Evolutionary conservation across 2,329 filamentous ascomycete genomes (phyloP).

Genomic region (Colletotrichum nymphaeae): DNA sequence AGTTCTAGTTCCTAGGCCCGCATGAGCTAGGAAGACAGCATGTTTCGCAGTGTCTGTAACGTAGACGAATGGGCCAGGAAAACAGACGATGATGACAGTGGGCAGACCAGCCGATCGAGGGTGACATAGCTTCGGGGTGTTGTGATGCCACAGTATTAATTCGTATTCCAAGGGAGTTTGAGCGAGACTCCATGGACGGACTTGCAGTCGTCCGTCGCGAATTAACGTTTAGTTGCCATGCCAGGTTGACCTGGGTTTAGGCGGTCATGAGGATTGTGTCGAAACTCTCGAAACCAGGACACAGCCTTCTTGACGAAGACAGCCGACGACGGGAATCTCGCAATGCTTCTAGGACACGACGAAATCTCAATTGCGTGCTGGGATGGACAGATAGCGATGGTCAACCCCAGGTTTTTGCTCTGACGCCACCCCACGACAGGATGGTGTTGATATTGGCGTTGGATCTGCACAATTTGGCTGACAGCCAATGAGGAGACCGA

Average conservation of each 20-base stretch:
- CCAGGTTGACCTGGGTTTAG: conserved; percentile 25
- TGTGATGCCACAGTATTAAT: conserved; percentile 3
- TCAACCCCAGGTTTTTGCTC: conserved; percentile 22
- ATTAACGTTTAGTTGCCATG: conserved; percentile 25
- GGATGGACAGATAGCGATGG: conserved; percentile 8
- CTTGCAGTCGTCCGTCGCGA: conserved; percentile 23
- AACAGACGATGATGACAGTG: conserved; percentile 12
- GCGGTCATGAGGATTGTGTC: conserved; percentile 28
- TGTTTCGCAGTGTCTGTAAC: conserved; percentile 10
- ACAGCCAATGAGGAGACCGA: conserved; percentile 16
- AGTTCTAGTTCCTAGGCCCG: neutral
- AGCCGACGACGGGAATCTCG: neutral
- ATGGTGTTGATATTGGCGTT: conserved; percentile 21
- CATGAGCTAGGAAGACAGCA: conserved; percentile 9
- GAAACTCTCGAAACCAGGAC: conserved; percentile 26
- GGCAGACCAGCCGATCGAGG: conserved; percentile 16
- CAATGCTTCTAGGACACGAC: neutral
- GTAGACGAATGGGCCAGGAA: conserved; percentile 5
- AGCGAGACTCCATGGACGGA: conserved; percentile 1
- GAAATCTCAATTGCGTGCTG: neutral
- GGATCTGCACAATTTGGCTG: conserved; percentile 1
- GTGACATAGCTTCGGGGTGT: conserved; percentile 7
- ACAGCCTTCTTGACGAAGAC: conserved; percentile 5
- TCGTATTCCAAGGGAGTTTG: neutral
- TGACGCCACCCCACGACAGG: conserved; percentile 26